phyloP scores from a whole-genome alignment of 1,284 basidiomycete genomes.

The Veloboletus limbatus region DNA sequence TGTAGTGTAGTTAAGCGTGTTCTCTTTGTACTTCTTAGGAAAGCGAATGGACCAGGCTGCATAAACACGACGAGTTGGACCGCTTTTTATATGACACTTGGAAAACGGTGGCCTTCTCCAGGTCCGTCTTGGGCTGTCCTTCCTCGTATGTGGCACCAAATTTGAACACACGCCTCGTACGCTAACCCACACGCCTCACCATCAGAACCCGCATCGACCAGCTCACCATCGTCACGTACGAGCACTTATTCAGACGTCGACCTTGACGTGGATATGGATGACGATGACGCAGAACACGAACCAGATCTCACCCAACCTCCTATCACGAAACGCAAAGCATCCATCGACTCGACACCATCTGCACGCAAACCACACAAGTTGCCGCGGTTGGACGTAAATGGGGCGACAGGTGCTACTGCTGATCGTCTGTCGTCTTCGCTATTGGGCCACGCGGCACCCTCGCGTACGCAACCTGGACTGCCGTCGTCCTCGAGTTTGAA shows the following conservation, averaged over 20 bases:
- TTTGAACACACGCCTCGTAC: not conserved
- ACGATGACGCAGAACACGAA: constrained; percentile 19
- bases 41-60: too few relatives aligned
- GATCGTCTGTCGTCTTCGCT: not conserved
- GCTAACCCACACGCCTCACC: not conserved
- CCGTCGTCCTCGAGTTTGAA: too few relatives aligned
- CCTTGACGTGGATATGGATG: constrained; percentile 17
- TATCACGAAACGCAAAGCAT: constrained; percentile 30
- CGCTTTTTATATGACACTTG: not conserved
- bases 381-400: constrained; percentile 18
- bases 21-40: too few relatives aligned
- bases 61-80: too few relatives aligned
- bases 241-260: constrained; percentile 19
- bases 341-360: constrained; percentile 7
- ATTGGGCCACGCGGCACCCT: constrained; percentile 2
- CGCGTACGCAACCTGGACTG: constrained; percentile 11
- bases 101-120: constrained; percentile 13
- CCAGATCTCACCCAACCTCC: constrained; percentile 2
- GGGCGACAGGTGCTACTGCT: not conserved
- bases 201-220: constrained; percentile 21
- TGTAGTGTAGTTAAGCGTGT: too few relatives aligned
- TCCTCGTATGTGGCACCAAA: constrained; percentile 20
- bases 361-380: constrained; percentile 16
- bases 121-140: constrained; percentile 30
- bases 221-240: constrained; percentile 16